phyloP scores from a whole-genome alignment of 352 stramenopile genomes.

The Lagenidium giganteum region DNA sequence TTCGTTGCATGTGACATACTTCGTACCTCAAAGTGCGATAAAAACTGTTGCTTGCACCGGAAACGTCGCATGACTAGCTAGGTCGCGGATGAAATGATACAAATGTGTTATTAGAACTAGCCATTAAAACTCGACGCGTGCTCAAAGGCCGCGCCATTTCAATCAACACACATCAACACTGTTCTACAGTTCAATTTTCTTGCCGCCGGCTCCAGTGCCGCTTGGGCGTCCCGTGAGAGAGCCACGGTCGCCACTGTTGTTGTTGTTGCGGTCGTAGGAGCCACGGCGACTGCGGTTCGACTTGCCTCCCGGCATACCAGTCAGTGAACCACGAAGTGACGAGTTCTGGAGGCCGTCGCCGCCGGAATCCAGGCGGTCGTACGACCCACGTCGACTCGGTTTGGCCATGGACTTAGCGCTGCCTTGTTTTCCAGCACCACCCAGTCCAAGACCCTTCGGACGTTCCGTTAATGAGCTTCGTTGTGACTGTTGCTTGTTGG shows the following conservation, averaged over 20 bases:
- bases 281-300: constrained; percentile 13
- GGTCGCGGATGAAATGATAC: too few relatives aligned
- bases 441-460: constrained; percentile 14
- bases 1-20: too few relatives aligned
- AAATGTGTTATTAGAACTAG: too few relatives aligned
- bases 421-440: constrained; percentile 22
- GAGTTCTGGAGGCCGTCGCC: constrained; percentile 9
- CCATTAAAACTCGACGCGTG: too few relatives aligned
- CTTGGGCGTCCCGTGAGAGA: too few relatives aligned
- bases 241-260: constrained; percentile 36
- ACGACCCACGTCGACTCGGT: constrained; percentile 24
- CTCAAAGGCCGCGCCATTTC: too few relatives aligned
- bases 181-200: too few relatives aligned
- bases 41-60: too few relatives aligned
- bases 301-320: constrained; percentile 20
- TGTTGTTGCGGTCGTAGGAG: constrained; percentile 30
- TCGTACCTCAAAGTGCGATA: too few relatives aligned
- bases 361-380: constrained; percentile 16
- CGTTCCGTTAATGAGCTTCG: constrained; percentile 40
- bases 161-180: too few relatives aligned
- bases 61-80: too few relatives aligned
- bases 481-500: constrained; percentile 56
- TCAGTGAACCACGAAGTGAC: constrained; percentile 25
- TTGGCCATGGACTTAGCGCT: constrained; percentile 23
- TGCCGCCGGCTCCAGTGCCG: constrained; percentile 2